Evolutionary conservation across 495 filamentous ascomycete genomes (phyloP), one percentile per base, ranked within the genome.

Genomic region (Penicillium ucsense): DNA sequence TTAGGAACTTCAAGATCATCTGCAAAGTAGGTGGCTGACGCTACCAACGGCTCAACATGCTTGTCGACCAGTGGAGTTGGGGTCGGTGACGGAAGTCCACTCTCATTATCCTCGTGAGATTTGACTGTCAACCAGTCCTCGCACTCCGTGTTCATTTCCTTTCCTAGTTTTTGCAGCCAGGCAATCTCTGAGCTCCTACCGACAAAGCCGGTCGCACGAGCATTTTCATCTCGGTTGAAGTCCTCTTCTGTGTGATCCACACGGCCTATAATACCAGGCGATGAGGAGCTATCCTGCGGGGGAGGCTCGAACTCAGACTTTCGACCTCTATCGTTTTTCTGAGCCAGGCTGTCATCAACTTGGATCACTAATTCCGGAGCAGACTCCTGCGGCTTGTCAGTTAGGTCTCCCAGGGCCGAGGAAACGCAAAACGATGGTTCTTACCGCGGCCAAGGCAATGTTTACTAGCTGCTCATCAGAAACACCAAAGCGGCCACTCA

Each of bases 111-210:
- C 35, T 51, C 44, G 20, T 52, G 47, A 8, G 54, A 51, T 32
- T 45, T 41, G 33, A 34, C 55, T 38, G 41, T 44, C 8, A 56
- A 44, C 42, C 45, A 56, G 28, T 45, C 56, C 34, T 63, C 66
- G 38, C 37, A 65, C 50, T 65, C 61, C 11, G 35, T 48, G 49
- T 62, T 56, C 50, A 69, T 55, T 45, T 70, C 62, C 42, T 57
- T 64, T 35, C 51, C 57, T 4, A 77, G 54, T 20, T 64, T 69
- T 45, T 78, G 75, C 4, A 82, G 64, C 82, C 82, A 84, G 35
- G 63, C 62, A 7, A 80, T 70, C 44, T 80, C 77, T 1, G 80
- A 84, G 40, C 73, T 78, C 47, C 77, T 79, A 12, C 81, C 81
- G 46, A 81, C 66, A 52, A 76, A 83, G 0, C 80, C 77, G 9